Base-by-base conservation (phyloP, 345 rosid species). In the Pistacia integerrima region DNA sequence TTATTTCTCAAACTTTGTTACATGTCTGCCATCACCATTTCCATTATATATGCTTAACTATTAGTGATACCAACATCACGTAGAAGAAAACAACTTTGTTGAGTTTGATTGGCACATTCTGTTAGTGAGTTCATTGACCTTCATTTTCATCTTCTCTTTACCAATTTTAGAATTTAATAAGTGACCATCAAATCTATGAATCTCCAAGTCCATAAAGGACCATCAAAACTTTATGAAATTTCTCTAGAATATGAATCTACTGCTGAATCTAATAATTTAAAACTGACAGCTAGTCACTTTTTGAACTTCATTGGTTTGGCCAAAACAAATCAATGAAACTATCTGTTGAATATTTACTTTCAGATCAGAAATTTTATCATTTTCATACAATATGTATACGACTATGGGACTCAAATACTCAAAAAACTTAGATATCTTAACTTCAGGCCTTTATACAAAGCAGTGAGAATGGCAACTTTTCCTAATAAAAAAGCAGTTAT, bases 141-240 rank as follows among this genome's bases (percentile, higher is more conserved):
- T 33, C 4, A 56, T 36, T 56, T 55, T 56, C 13, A 8, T 57
- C 0, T 58, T 12, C 2, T 14, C 41, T 57, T 16, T 3, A 70
- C 55, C 65, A 61, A 12, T 71, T 18, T 14, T 35, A 16, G 72
- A 0, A 11, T 14, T 58, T 61, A 5, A 22, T n/a, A 63, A 36
- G 36, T 1, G 35, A 70, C 18, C 74, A 70, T 70, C 3, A 70
- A 18, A 11, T 56, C 35, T 56, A 5, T 18, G 25, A 70, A 0
- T 30, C 60, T 70, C 63, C 18, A 35, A 70, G 63, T 70, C 33
- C 48, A 38, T n/a, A 52, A 69, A 54, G 64, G 51, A 56, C 48
- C 70, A 64, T 3, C 8, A 67, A 11, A 46, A 46, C 56, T 11
- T 36, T 5, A 55, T 6, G 33, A 22, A 70, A 36, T 48, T 56